Evolutionary conservation across 2,329 filamentous ascomycete genomes (phyloP).

Genomic region (Chaetomium sp.): DNA sequence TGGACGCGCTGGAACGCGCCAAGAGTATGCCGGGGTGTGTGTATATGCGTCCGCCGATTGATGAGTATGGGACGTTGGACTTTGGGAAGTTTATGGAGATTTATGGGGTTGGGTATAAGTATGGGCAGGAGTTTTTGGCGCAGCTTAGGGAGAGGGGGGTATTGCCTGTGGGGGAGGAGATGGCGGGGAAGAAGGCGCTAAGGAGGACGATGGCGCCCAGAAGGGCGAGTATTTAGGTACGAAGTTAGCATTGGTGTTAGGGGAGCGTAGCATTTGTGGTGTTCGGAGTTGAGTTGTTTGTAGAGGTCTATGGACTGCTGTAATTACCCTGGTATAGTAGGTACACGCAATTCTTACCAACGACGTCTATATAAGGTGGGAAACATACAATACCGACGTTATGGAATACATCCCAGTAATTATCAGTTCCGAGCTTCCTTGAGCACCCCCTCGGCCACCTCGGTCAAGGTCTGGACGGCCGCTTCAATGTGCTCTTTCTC

Average conservation of each 20-base stretch:
- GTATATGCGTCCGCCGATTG: slow-evolving; percentile 94
- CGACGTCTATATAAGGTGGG: too few relatives aligned
- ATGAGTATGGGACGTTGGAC: slow-evolving; percentile 87
- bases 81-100: slow-evolving; percentile 99
- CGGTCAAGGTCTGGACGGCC: slow-evolving; percentile 68
- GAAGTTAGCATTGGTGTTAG: neutral
- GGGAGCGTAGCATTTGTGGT: neutral
- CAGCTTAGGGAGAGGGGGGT: slow-evolving; percentile 72
- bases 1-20: slow-evolving; percentile 88
- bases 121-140: slow-evolving; percentile 72
- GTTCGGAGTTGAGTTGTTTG: neutral
- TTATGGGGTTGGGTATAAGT: slow-evolving; percentile 80
- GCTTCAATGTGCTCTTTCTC: slow-evolving; percentile 66
- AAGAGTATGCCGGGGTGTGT: slow-evolving; percentile 87
- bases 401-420: neutral
- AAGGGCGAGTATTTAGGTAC: slow-evolving; percentile 61
- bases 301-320: too few relatives aligned
- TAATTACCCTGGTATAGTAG: too few relatives aligned
- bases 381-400: neutral
- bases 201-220: slow-evolving; percentile 73
- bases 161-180: slow-evolving; percentile 63
- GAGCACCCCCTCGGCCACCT: slow-evolving; percentile 52
- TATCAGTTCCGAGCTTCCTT: slow-evolving; percentile 6
- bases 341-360: too few relatives aligned
- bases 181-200: slow-evolving; percentile 69